Base-by-base conservation (phyloP, 2,329 filamentous ascomycete genomes). In the Orbilia ellipsospora region DNA sequence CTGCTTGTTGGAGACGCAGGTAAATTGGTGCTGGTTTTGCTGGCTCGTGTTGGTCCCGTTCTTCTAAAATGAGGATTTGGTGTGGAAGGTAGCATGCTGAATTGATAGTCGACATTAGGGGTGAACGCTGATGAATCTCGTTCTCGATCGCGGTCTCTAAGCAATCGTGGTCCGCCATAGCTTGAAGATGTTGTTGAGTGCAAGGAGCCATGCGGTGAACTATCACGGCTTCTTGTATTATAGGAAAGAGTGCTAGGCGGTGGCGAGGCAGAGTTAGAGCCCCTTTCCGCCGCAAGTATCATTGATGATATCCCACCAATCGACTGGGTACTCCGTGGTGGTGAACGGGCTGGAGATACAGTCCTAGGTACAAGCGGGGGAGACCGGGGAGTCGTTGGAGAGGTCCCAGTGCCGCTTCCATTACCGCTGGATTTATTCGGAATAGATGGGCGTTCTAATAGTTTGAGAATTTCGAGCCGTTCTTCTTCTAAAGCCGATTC, bases 401-500 rank as follows among this genome's bases (percentile, higher is more conserved):
- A 79, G 7, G 80, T 78, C 45, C 80, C 64, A 62, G 79, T 79
- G 40, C 40, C 50, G 42, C 4, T 77, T 18, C 62, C 73, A 72
- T 54, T 20, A 31, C n/a, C 77, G 56, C 20, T 61, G 67, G 16
- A 75, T 77, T 78, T 79, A 48, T 26, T 56, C 4, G 64, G 74
- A 55, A 64, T 48, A 6, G 70, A 62, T 60, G 83, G 84, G 52
- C 86, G 86, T 81, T 91, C 89, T 50, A 93, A 84, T 76, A 92
- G 84, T 56, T 88, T 89, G 78, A 93, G 84, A 45, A 93, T 89
- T 83, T 92, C 90, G 77, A 86, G 85, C 77, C 90, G 87, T 85
- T 94, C 92, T 84, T 93, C 90, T 81, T 93, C 91, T 77, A 93
- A 85, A 78, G 90, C 88, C 57, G 90, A 88, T 83, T 93, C 91